Conservation (phyloP, 176 grass and related monocot species). For the Aechmea fasciata region DNA sequence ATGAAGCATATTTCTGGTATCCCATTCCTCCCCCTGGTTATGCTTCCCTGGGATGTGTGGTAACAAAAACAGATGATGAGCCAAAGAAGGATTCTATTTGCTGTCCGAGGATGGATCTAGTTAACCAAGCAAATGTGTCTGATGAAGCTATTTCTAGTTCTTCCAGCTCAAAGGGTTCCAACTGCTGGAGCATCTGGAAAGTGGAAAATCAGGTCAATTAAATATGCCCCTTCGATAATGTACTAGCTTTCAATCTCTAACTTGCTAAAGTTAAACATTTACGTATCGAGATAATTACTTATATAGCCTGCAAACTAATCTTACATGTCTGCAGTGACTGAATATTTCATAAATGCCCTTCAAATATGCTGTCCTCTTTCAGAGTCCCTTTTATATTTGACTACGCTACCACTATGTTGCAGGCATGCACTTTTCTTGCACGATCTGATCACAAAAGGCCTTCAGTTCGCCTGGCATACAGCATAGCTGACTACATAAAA, state of each 20-base stretch:
- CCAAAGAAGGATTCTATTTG: constrained; percentile 74
- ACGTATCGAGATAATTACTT: not conserved
- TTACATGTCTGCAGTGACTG: too few species aligned
- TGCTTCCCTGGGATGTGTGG: constrained; percentile 81
- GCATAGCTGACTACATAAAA: constrained; percentile 75
- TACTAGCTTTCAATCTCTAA: not conserved
- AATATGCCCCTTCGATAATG: not conserved
- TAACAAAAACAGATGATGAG: constrained; percentile 73
- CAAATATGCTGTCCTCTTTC: constrained; percentile 1
- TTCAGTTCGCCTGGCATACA: constrained; percentile 62
- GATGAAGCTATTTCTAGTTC: constrained; percentile 74
- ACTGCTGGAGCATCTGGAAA: constrained; percentile 98
- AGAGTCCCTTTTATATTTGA: too few species aligned
- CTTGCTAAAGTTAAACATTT: not conserved
- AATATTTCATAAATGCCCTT: not conserved
- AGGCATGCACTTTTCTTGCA: constrained; percentile 90
- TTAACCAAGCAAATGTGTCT: constrained; percentile 72
- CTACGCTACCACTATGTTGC: constrained; percentile 10
- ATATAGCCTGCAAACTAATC: too few species aligned
- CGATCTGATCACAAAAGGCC: constrained; percentile 88
- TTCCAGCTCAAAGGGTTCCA: constrained; percentile 61
- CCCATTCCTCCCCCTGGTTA: constrained; percentile 84
- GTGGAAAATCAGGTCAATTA: constrained; percentile 77
- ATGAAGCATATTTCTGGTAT: constrained; percentile 94
- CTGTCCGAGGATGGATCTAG: constrained; percentile 69